phyloP scores from a whole-genome alignment of 208 protist species.

The Leishmania martiniquensis region DNA sequence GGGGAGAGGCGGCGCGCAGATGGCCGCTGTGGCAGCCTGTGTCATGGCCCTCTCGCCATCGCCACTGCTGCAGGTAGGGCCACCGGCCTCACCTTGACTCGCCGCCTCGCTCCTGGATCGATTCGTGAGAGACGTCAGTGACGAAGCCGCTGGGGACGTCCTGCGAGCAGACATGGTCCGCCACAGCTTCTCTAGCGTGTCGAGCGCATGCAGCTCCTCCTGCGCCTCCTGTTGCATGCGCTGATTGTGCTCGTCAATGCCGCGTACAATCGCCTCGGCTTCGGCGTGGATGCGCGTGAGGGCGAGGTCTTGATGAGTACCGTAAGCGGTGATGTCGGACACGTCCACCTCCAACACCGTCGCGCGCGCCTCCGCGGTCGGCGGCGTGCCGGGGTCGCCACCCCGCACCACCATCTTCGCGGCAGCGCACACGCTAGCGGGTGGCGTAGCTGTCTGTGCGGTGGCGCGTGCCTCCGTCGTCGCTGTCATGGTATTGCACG shows the following conservation, averaged over 20 bases:
- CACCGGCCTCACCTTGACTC: background rate
- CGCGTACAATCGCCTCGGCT: constrained; percentile 36
- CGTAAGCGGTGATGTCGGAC: constrained; percentile 52
- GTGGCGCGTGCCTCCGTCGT: background rate
- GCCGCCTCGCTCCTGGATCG: background rate
- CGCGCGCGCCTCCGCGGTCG: constrained; percentile 11
- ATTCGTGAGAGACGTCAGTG: background rate
- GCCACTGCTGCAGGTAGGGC: background rate
- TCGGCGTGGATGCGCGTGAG: constrained; percentile 52
- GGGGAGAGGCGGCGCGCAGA: background rate
- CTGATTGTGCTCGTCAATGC: constrained; percentile 47
- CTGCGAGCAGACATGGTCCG: constrained; percentile 24
- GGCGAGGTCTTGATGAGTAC: constrained; percentile 64
- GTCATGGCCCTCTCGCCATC: background rate
- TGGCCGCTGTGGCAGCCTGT: background rate
- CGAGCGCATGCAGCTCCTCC: constrained; percentile 38
- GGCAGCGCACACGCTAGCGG: background rate
- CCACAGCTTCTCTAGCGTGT: constrained; percentile 34
- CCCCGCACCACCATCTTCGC: background rate
- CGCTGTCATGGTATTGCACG: constrained; percentile 7
- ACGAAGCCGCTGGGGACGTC: background rate
- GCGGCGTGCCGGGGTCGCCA: background rate
- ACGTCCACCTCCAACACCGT: constrained; percentile 62
- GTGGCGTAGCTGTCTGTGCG: background rate
- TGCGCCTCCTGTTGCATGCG: constrained; percentile 41